Conservation (phyloP, 164 flowering plant genomes). For the Aristolochia contorta region DNA sequence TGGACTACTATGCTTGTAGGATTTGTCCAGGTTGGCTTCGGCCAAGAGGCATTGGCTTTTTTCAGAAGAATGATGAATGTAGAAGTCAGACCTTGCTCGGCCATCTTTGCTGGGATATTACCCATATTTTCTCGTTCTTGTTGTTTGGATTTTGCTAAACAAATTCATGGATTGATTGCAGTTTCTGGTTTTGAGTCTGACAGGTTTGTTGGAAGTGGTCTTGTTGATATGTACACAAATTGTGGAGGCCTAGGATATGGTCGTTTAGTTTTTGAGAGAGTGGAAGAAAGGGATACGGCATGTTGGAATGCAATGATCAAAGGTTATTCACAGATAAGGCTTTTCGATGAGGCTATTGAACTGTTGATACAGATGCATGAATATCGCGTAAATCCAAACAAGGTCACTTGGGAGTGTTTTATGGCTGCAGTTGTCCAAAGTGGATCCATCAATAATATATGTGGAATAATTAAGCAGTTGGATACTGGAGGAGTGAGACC, state of each 20-base stretch:
- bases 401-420: conserved; percentile 18
- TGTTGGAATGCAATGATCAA: conserved; percentile 27
- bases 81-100: conserved; percentile 14
- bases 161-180: conserved; percentile 21
- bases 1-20: conserved; percentile 22
- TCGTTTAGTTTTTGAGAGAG: conserved; percentile 16
- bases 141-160: conserved; percentile 14
- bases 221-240: conserved; percentile 18
- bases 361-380: conserved; percentile 13
- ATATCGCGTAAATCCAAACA: conserved; percentile 14
- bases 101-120: conserved; percentile 19
- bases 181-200: conserved; percentile 15
- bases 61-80: conserved; percentile 18
- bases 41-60: conserved; percentile 14
- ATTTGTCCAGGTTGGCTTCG: conserved; percentile 14
- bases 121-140: conserved; percentile 21
- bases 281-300: conserved; percentile 17
- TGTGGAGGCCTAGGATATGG: conserved; percentile 20
- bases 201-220: conserved; percentile 19
- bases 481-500: not conserved
- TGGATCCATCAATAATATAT: conserved; percentile 6
- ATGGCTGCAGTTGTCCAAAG: conserved; percentile 8
- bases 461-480: not conserved
- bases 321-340: conserved; percentile 14
- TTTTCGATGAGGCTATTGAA: conserved; percentile 14